Conservation (phyloP, 1,284 basidiomycete species). For the Calocybe gambosa region DNA sequence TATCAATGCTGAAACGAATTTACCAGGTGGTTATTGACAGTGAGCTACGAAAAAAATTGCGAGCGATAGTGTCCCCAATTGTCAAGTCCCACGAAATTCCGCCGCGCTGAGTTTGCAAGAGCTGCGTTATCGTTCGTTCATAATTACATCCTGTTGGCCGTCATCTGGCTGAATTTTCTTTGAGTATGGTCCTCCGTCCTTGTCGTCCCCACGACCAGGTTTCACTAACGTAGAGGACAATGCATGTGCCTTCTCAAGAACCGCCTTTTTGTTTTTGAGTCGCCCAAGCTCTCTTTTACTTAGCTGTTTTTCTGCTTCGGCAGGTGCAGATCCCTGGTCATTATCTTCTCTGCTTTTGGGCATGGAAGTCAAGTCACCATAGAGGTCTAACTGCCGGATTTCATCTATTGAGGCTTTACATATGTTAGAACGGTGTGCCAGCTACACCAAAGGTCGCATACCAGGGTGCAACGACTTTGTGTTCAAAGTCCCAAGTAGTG, state of each 20-base stretch:
- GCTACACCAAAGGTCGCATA: slow-evolving; percentile 17
- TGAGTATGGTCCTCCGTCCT: slow-evolving; percentile 19
- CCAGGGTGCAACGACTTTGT: slow-evolving; percentile 32
- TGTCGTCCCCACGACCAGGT: slow-evolving; percentile 6
- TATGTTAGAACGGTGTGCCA: slow-evolving; percentile 4
- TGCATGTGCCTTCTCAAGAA: slow-evolving; percentile 26
- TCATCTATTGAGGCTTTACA: slow-evolving; percentile 38
- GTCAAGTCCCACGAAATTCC: no score
- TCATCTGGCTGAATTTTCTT: slow-evolving; percentile 26
- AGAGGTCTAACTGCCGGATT: slow-evolving; percentile 52
- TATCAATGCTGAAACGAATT: no score
- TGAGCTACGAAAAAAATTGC: no score
- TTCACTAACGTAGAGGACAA: slow-evolving; percentile 4
- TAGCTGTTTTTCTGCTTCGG: slow-evolving; percentile 19
- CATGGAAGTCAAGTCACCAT: slow-evolving; percentile 49
- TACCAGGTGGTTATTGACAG: no score
- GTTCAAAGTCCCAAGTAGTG: slow-evolving; percentile 35
- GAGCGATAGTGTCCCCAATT: no score
- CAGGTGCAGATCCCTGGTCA: slow-evolving; percentile 1
- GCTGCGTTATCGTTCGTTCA: slow-evolving; percentile 14
- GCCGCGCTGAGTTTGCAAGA: no score
- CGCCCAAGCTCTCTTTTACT: slow-evolving; percentile 43
- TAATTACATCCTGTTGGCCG: slow-evolving; percentile 14
- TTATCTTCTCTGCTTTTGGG: slow-evolving; percentile 47
- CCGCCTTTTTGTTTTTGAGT: slow-evolving; percentile 43